Base-by-base conservation (phyloP, 2,329 filamentous ascomycete species). In the Chrysoporthe cubensis region DNA sequence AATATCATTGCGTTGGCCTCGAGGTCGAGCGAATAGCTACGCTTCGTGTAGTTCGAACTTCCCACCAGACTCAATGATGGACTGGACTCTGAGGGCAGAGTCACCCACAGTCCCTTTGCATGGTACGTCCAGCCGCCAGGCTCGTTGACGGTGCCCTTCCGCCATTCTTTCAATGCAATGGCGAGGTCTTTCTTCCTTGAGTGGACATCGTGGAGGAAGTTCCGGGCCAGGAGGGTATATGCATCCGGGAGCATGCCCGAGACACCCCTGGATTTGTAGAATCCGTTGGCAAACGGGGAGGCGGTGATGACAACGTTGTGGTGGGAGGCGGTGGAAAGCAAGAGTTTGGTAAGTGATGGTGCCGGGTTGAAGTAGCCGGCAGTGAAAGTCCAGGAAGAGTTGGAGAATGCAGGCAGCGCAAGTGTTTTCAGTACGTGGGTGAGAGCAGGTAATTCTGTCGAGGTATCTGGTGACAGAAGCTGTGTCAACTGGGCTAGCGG, bases 361-460 rank as follows among this genome's bases (percentile, higher is more conserved):
- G 94, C 94, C 66, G 97, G 97, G 81, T 99, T 99, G 82, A 99
- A 99, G 81, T 99, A 99, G 64, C 96, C 96, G 0, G 96, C 96
- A 0, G 96, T 98, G 78, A 99, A 98, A 0, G 93, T 96, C 96
- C 96, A 99, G 16, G 88, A 90, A 0, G 91, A 92, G 44, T 87
- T 85, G 11, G 84, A 81, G 73, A 93, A 91, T 6, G 84, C 80
- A 0, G 91, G 85, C 0, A 78, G 80, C 0, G 90, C 85, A 3
- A 97, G 85, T 0, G 86, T 87, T 56, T 86, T 85, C 3, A 98
- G 85, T 50, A 98, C 86, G 58, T 87, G 87, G 0, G 88, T 93
- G 21, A 99, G 82, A 18, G 91, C 91, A 0, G 93, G 93, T 14
- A 96, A 89, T 77, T 99, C 96, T 14, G 95, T 98, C 0, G 95